Evolutionary conservation across 2,329 filamentous ascomycete species (phyloP), one percentile per base, ranked within the genome.

Genomic region (Xylariales sp.): DNA sequence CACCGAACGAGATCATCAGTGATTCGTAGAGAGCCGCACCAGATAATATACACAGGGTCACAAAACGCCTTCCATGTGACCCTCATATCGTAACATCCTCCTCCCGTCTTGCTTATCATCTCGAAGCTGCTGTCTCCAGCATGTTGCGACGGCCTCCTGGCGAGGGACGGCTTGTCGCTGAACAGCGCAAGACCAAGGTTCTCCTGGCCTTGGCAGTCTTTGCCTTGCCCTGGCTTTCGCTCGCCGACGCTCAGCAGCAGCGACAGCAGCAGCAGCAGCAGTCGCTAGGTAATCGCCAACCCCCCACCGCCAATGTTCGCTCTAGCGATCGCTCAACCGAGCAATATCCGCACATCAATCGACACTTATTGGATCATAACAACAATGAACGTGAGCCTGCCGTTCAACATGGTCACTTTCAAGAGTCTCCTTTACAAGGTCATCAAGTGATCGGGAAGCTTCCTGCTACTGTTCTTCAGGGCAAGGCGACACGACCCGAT

Each of bases 201-300:
- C 47, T 66, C 59, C 54, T 70, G 56, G 67, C 70, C 56, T 62
- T 74, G 53, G 67, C 65, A 53, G 58, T 74, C 43, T 57, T 76
- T 32, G 57, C 76, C 36, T 55, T 77, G 41, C 67, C 72, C 41
- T 67, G 59, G 56, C 47, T 59, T 33, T 52, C 54, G 33, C 59
- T 73, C 49, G 66, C 74, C 63, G 69, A 74, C 52, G 71, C 72
- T 74, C 73, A 72, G 72, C 73, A 74, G 72, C 73, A 76, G 69
- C 69, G 69, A 46, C 62, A 59, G 47, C 73, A 76, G 69, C 69
- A 70, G 46, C 62, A 59, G 47, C 54, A 56, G 36, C 48, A 51
- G 25, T 50, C 42, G 27, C 49, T 56, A 19, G 46, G 48, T 12
- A 48, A 48, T 14, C 51, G 55, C 14, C 42, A 46, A 29, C 51